A percentile compares a stretch with the other conserved stretches of the same genome.
Evolutionary conservation across 345 rosid species (phyloP).

Genomic region (Anastatica hierochuntica): DNA sequence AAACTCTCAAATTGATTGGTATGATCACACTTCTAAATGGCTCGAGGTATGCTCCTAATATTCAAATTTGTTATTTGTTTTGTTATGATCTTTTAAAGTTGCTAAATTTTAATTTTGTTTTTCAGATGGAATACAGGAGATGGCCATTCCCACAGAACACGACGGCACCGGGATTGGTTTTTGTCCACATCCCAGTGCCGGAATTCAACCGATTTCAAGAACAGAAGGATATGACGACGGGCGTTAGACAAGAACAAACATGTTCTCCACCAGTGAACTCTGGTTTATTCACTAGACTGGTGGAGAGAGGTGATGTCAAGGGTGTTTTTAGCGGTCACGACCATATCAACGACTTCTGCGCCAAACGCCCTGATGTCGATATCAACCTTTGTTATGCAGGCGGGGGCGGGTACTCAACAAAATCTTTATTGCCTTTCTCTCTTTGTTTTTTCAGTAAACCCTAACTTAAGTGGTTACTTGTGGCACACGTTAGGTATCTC

Average conservation of each 20-base stretch:
- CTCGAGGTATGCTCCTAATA: constrained; percentile 37
- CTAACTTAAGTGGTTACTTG: not conserved
- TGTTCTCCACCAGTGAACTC: constrained; percentile 69
- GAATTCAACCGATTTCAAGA: constrained; percentile 51
- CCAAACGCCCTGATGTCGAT: constrained; percentile 38
- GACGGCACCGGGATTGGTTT: constrained; percentile 79
- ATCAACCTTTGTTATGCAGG: constrained; percentile 90
- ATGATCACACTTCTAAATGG: constrained; percentile 58
- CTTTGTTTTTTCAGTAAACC: too few species aligned
- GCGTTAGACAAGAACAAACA: constrained; percentile 62
- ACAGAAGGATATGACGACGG: constrained; percentile 47
- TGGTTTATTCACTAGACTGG: constrained; percentile 78
- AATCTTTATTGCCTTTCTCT: too few species aligned
- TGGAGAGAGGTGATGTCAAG: constrained; percentile 71
- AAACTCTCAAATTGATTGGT: constrained; percentile 83
- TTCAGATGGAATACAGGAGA: constrained; percentile 42
- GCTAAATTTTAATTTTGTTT: too few species aligned
- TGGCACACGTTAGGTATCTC: constrained; percentile 51
- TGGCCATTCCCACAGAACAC: constrained; percentile 47
- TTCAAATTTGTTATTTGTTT: too few species aligned
- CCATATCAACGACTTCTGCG: constrained; percentile 86
- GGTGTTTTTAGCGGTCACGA: constrained; percentile 90
- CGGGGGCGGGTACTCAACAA: constrained; percentile 36
- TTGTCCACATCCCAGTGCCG: constrained; percentile 87
- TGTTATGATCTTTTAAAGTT: too few species aligned